Conservation (phyloP, 2,329 filamentous ascomycete species). For the Fusarium pseudonygamai region DNA sequence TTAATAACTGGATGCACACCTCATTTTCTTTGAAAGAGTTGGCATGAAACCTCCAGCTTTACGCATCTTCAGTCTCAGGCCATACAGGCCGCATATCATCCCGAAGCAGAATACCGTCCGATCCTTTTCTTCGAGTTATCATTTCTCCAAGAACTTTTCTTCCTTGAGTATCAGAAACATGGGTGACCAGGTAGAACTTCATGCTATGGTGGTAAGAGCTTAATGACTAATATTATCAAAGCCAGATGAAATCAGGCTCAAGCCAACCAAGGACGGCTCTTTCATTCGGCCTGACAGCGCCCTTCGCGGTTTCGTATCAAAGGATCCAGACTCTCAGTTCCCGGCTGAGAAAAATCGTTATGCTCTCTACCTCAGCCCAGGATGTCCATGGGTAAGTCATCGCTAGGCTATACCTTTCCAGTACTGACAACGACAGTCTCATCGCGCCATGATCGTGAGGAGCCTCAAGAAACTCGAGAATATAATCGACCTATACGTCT, state of each 20-base stretch:
- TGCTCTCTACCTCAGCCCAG: constrained; percentile 67
- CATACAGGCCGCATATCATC: not conserved
- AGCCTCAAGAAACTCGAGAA: constrained; percentile 78
- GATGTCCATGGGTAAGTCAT: constrained; percentile 69
- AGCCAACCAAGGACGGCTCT: constrained; percentile 52
- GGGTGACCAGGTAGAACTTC: not conserved
- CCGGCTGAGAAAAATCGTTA: constrained; percentile 69
- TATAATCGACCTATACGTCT: constrained; percentile 72
- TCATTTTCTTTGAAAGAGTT: not conserved
- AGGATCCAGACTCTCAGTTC: constrained; percentile 60
- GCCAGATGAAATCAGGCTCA: constrained; percentile 5
- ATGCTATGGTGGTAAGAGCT: fast-evolving
- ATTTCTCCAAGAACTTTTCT: fast-evolving
- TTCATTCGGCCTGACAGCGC: constrained; percentile 62
- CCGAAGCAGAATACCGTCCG: fast-evolving
- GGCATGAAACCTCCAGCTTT: not conserved
- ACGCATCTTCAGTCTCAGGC: too few species aligned
- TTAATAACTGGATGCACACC: fast-evolving
- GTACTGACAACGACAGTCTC: constrained; percentile 59
- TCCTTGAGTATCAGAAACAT: not conserved
- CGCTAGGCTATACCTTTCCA: fast-evolving
- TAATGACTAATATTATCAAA: not conserved
- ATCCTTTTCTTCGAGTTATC: too few species aligned
- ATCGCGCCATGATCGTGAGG: constrained; percentile 77
- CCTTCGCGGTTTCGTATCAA: constrained; percentile 67